phyloP scores from a whole-genome alignment of 805 yeast genomes.

The Nakazawaea peltata region DNA sequence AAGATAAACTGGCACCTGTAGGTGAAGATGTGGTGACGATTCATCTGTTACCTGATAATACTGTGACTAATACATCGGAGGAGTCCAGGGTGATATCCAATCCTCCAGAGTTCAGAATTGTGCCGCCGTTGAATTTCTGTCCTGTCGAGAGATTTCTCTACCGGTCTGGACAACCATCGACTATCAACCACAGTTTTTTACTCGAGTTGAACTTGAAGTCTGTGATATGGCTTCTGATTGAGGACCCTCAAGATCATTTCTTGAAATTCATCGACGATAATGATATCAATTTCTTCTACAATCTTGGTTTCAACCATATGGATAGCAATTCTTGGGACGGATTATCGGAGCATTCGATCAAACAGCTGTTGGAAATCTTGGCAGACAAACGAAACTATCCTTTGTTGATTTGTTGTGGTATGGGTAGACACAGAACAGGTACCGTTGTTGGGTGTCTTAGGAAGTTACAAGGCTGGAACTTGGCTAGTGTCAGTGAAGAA shows the following conservation, averaged over 20 bases:
- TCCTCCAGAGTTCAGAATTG: slow-evolving; percentile 61
- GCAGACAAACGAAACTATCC: slow-evolving; percentile 74
- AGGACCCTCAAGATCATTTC: slow-evolving; percentile 88
- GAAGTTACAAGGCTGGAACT: slow-evolving; percentile 93
- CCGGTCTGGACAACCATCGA: slow-evolving; percentile 90
- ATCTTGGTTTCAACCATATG: slow-evolving; percentile 49
- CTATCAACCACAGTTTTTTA: slow-evolving; percentile 84
- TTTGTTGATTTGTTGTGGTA: slow-evolving; percentile 87
- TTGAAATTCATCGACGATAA: slow-evolving; percentile 71
- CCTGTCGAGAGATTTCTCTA: slow-evolving; percentile 87
- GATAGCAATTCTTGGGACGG: slow-evolving; percentile 90
- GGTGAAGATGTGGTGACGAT: slow-evolving; percentile 2
- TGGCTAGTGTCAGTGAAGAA: slow-evolving; percentile 89
- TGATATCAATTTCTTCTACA: slow-evolving; percentile 73
- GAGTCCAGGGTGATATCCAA: slow-evolving; percentile 25
- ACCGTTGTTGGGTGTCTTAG: slow-evolving; percentile 93
- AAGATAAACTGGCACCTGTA: too few species aligned
- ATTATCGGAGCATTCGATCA: slow-evolving; percentile 72
- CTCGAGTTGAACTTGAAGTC: slow-evolving; percentile 67
- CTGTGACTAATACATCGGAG: slow-evolving; percentile 16
- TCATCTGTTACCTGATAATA: slow-evolving; percentile 14
- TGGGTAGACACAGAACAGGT: slow-evolving; percentile 98
- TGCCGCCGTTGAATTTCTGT: slow-evolving; percentile 92
- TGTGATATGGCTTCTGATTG: slow-evolving; percentile 90
- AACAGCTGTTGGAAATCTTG: slow-evolving; percentile 70